Percentiles rank a stretch among this genome's conserved stretches.
These are phyloP conservation scores for Platanthera guangdongensis DNA, from an alignment of 106 monocot genomes.

Conservation along the genomic window DNA sequence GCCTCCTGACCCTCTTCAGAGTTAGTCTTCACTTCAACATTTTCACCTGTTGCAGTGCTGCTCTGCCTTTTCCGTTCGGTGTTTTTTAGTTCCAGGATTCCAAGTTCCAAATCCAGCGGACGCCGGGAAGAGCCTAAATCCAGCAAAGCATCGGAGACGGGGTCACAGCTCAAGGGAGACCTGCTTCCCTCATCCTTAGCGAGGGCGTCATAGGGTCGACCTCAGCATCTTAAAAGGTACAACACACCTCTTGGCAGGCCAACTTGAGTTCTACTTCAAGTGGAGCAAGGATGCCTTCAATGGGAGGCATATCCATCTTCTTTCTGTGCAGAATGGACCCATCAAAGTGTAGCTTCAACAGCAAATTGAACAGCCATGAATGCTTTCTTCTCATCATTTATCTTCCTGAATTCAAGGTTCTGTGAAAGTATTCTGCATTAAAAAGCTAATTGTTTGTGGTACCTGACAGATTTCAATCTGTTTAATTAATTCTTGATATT, in stretches of 20 bases:
- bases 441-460: not conserved
- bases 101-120: too few relatives aligned
- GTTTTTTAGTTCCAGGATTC: too few relatives aligned
- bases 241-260: constrained; percentile 72
- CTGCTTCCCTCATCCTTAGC: too few relatives aligned
- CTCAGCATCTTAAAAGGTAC: not conserved
- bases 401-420: constrained; percentile 96
- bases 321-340: constrained; percentile 97
- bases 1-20: too few relatives aligned
- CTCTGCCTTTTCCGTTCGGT: too few relatives aligned
- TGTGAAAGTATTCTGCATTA: constrained; percentile 20
- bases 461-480: constrained; percentile 98
- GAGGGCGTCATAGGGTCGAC: too few relatives aligned
- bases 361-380: constrained; percentile 96
- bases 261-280: constrained; percentile 90
- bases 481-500: constrained; percentile 89
- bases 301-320: constrained; percentile 99
- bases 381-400: constrained; percentile 94
- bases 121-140: too few relatives aligned
- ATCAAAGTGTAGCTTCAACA: constrained; percentile 93
- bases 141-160: too few relatives aligned
- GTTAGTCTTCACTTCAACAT: too few relatives aligned
- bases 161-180: too few relatives aligned
- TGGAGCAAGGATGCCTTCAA: constrained; percentile 98
- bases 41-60: too few relatives aligned